Conservation (phyloP, 768 basidiomycete species). For the Phylloporus sp. region DNA sequence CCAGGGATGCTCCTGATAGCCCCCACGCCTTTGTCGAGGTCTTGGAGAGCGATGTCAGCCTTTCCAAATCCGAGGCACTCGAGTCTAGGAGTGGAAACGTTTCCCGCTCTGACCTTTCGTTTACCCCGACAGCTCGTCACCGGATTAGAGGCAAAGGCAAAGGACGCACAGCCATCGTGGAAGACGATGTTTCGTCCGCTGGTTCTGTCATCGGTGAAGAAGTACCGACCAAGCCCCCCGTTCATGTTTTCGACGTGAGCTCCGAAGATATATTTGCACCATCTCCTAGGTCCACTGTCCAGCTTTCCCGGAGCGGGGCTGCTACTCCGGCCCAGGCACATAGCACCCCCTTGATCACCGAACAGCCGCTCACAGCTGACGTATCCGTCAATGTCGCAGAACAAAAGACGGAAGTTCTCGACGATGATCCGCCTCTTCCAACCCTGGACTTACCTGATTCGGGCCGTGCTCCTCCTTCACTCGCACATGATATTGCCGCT, state of each 20-base stretch:
- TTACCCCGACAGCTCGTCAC: conserved; percentile 9
- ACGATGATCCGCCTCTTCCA: conserved; percentile 49
- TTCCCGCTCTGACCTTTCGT: conserved; percentile 23
- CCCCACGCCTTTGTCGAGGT: conserved; percentile 66
- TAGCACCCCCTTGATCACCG: conserved; percentile 37
- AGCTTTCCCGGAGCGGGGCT: conserved; percentile 16
- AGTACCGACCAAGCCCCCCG: conserved; percentile 49
- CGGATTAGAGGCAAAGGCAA: conserved; percentile 52
- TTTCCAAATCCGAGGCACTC: conserved; percentile 28
- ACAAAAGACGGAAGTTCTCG: conserved; percentile 10
- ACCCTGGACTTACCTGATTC: conserved; percentile 35
- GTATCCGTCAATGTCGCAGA: conserved; percentile 7
- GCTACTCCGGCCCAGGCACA: conserved; percentile 33
- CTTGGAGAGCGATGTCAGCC: conserved; percentile 39
- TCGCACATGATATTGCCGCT: conserved; percentile 60
- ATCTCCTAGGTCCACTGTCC: conserved; percentile 13
- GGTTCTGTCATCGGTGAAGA: conserved; percentile 40
- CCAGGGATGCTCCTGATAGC: conserved; percentile 32
- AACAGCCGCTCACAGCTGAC: conserved; percentile 19
- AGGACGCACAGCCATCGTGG: conserved; percentile 24
- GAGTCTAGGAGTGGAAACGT: conserved; percentile 33
- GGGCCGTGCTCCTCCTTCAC: conserved; percentile 35
- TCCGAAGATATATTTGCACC: conserved; percentile 24
- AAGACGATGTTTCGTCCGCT: conserved; percentile 36
- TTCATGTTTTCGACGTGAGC: conserved; percentile 51